These are phyloP conservation scores for Oxalis stricta DNA, from an alignment of 441 rosid species.

Conservation along the genomic window DNA sequence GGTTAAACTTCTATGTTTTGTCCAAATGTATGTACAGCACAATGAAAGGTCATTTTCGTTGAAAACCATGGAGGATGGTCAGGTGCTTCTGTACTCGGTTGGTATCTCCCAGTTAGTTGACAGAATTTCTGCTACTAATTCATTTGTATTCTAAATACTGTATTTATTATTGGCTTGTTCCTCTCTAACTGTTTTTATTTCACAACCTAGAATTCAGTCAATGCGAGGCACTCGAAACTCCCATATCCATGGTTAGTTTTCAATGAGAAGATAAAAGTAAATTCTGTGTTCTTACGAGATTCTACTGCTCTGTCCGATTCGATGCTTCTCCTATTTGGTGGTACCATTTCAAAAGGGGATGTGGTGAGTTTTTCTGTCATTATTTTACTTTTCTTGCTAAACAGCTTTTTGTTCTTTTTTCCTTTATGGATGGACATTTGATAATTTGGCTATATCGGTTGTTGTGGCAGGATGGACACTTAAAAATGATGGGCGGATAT, in stretches of 20 bases:
- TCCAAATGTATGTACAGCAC: constrained; percentile 29
- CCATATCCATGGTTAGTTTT: constrained; percentile 90
- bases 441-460: constrained; percentile 3
- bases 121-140: constrained; percentile 1
- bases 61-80: constrained; percentile 95
- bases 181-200: constrained; percentile 1
- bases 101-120: constrained; percentile 13
- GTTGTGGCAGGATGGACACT: constrained; percentile 61
- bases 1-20: constrained; percentile 4
- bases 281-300: constrained; percentile 80
- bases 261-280: constrained; percentile 93
- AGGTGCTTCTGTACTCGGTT: constrained; percentile 70
- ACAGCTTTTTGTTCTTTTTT: background rate
- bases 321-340: constrained; percentile 76
- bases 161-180: constrained; percentile 4
- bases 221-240: constrained; percentile 60
- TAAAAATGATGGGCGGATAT: constrained; percentile 93
- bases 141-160: background rate
- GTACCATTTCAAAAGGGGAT: constrained; percentile 57
- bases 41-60: constrained; percentile 65
- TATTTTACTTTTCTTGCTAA: constrained; percentile 1
- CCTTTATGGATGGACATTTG: background rate
- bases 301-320: constrained; percentile 92
- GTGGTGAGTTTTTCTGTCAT: constrained; percentile 24
- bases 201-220: constrained; percentile 57